Percentiles rank a stretch among this genome's conserved stretches.
Evolutionary conservation across 257 asterid species (phyloP).

Genomic region (Nicotiana undulata): DNA sequence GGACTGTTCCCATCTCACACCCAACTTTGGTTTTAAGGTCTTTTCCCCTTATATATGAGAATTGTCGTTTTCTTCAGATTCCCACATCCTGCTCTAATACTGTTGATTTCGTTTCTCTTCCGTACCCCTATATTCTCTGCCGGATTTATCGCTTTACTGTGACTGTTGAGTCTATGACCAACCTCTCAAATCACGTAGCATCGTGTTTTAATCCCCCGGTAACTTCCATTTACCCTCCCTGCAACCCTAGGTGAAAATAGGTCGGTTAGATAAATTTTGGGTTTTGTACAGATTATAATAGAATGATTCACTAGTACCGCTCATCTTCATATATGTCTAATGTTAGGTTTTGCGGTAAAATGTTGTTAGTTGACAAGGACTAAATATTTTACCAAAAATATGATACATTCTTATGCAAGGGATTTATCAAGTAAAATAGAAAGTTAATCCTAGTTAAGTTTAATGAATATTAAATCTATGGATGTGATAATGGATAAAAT

Average conservation of each 20-base stretch:
- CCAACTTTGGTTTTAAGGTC: neutral
- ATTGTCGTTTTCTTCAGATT: constrained; percentile 37
- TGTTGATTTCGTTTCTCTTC: neutral
- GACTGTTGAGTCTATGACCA: neutral
- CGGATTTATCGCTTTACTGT: constrained; percentile 45
- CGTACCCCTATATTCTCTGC: constrained; percentile 42
- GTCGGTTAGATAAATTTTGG: neutral
- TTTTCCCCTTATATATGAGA: constrained; percentile 1
- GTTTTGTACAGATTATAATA: neutral
- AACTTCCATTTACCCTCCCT: neutral
- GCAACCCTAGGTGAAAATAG: neutral
- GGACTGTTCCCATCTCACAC: constrained; percentile 25
- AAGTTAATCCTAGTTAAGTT: too few relatives aligned
- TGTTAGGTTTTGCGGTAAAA: neutral
- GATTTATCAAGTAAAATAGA: too few relatives aligned
- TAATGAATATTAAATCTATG: too few relatives aligned
- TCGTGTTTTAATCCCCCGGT: neutral
- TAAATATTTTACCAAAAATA: too few relatives aligned
- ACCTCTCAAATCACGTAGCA: neutral
- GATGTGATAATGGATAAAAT: too few relatives aligned
- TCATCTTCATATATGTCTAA: neutral
- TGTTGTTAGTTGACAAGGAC: neutral
- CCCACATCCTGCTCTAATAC: constrained; percentile 5
- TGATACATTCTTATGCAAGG: too few relatives aligned
- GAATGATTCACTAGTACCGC: neutral